phyloP scores from a whole-genome alignment of 164 flowering plant species.

The Stephania cephalantha region DNA sequence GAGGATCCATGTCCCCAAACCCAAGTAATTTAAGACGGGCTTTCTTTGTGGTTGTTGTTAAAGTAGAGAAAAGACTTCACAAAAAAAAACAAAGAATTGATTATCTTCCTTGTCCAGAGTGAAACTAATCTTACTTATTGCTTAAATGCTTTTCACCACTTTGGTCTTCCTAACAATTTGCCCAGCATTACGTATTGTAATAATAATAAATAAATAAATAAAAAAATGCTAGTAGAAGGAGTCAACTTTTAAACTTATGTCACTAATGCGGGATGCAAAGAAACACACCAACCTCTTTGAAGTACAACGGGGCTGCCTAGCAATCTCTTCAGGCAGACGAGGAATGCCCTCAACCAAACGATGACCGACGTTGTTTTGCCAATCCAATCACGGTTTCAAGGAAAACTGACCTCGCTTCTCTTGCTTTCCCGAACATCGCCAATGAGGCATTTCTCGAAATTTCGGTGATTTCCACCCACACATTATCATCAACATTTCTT shows the following conservation, averaged over 20 bases:
- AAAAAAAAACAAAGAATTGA: too few species aligned
- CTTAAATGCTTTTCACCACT: background rate
- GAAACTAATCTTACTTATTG: too few species aligned
- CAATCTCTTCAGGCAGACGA: conserved; percentile 58
- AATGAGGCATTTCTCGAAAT: conserved; percentile 91
- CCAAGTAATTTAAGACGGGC: too few species aligned
- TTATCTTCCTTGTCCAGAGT: too few species aligned
- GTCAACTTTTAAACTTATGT: background rate
- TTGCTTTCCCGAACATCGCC: conserved; percentile 84
- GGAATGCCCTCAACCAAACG: conserved; percentile 93
- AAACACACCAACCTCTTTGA: conserved; percentile 58
- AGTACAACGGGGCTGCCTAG: conserved; percentile 74
- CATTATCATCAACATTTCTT: conserved; percentile 63
- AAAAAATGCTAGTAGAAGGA: background rate
- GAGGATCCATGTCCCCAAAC: too few species aligned
- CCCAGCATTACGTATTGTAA: too few species aligned
- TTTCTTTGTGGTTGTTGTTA: too few species aligned
- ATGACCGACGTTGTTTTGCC: conserved; percentile 79
- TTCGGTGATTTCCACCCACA: conserved; percentile 91
- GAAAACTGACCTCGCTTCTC: conserved; percentile 75
- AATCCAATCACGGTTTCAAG: conserved; percentile 88
- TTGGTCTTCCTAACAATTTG: background rate
- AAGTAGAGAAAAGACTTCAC: too few species aligned
- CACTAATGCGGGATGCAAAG: background rate
- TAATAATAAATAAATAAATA: background rate